phyloP scores from a whole-genome alignment of 2,329 filamentous ascomycete genomes.

The Teratosphaeria pseudoeucalypti region DNA sequence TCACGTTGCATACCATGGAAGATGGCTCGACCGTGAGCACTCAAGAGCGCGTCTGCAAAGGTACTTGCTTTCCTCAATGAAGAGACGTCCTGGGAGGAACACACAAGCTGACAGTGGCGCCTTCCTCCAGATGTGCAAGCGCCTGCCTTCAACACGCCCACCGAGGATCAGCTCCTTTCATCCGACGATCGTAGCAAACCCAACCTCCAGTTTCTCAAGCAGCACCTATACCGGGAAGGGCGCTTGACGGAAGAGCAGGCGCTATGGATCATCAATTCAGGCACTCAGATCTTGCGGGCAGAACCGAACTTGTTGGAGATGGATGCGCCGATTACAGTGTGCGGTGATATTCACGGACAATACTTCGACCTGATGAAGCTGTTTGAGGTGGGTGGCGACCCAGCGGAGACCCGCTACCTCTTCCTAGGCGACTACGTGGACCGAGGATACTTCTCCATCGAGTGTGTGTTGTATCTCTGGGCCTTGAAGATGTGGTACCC shows the following conservation, averaged over 20 bases:
- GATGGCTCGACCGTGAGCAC: constrained; percentile 94
- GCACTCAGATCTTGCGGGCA: constrained; percentile 73
- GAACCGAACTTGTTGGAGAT: constrained; percentile 97
- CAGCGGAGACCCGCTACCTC: constrained; percentile 88
- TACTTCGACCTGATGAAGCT: constrained; percentile 99
- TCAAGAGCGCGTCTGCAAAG: constrained; percentile 94
- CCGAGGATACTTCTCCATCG: constrained; percentile 96
- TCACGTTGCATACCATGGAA: constrained; percentile 96
- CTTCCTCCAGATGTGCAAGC: constrained; percentile 75
- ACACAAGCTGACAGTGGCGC: constrained; percentile 8
- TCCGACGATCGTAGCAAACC: constrained; percentile 79
- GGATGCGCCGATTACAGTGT: constrained; percentile 98
- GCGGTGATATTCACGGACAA: constrained; percentile 95
- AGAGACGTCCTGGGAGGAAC: neutral
- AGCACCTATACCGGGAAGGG: constrained; percentile 96
- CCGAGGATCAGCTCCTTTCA: constrained; percentile 88
- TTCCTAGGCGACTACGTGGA: constrained; percentile 98
- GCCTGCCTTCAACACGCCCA: constrained; percentile 83
- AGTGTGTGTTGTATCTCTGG: constrained; percentile 98
- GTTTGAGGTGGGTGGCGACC: constrained; percentile 95
- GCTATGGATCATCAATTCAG: constrained; percentile 83
- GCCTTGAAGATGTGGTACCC: constrained; percentile 98
- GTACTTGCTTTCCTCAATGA: constrained; percentile 36
- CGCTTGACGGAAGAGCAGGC: constrained; percentile 95
- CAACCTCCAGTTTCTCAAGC: constrained; percentile 87